Conservation (phyloP, 2,329 filamentous ascomycete genomes). For the Beauveria bassiana region DNA sequence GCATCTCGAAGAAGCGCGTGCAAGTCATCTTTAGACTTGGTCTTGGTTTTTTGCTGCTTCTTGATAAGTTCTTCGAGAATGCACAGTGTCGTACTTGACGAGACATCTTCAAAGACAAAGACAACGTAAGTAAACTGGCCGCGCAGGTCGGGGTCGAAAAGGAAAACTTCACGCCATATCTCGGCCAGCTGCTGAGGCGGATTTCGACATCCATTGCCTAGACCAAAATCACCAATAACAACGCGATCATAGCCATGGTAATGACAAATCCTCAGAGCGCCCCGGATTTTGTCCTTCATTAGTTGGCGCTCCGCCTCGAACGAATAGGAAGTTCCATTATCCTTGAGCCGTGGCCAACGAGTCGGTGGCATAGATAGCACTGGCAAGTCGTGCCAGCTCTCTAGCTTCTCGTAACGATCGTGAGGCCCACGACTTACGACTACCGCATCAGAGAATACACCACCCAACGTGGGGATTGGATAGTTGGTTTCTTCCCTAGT, state of each 20-base stretch:
- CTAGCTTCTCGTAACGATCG: slow-evolving; percentile 52
- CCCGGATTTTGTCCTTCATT: slow-evolving; percentile 65
- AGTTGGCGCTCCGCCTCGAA: slow-evolving; percentile 64
- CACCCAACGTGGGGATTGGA: slow-evolving; percentile 62
- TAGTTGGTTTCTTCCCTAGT: slow-evolving; percentile 48
- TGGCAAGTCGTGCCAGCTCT: slow-evolving; percentile 51
- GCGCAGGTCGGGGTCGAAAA: slow-evolving; percentile 54
- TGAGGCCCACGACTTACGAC: slow-evolving; percentile 68
- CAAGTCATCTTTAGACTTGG: slow-evolving; percentile 17
- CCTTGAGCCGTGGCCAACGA: slow-evolving; percentile 64
- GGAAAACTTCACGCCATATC: slow-evolving; percentile 57
- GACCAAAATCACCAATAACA: slow-evolving; percentile 57
- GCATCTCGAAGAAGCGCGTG: slow-evolving; percentile 20
- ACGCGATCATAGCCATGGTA: slow-evolving; percentile 49
- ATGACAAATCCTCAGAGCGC: slow-evolving; percentile 61
- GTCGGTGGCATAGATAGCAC: slow-evolving; percentile 69
- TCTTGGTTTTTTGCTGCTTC: slow-evolving; percentile 34
- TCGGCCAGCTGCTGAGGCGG: slow-evolving; percentile 57
- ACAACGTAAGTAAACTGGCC: slow-evolving; percentile 55
- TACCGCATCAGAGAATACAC: slow-evolving; percentile 62
- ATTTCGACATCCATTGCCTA: slow-evolving; percentile 57
- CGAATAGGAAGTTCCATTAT: slow-evolving; percentile 59
- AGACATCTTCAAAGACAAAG: slow-evolving; percentile 55
- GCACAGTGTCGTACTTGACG: slow-evolving; percentile 44
- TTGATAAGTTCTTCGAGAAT: slow-evolving; percentile 49